These are phyloP conservation scores for Talinum fruticosum DNA, from an alignment of 148 eudicot species.

Conservation along the genomic window DNA sequence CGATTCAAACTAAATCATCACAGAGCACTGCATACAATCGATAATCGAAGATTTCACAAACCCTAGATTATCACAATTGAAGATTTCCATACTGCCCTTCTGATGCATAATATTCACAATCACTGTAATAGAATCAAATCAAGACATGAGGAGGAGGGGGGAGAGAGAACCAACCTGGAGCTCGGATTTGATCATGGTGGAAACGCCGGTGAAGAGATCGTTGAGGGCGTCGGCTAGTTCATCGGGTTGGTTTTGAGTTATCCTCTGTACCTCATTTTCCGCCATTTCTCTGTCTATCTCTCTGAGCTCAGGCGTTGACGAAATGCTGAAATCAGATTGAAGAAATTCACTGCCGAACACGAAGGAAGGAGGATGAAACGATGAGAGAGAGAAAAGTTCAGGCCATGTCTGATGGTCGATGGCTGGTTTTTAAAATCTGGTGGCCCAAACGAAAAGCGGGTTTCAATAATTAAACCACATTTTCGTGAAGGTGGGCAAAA, in stretches of 20 bases:
- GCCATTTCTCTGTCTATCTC: slow-evolving; percentile 17
- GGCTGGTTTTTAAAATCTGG: neutral
- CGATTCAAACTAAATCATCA: neutral
- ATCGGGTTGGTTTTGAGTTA: slow-evolving; percentile 29
- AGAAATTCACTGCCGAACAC: neutral
- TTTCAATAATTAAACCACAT: too few relatives aligned
- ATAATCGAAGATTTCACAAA: slow-evolving; percentile 1
- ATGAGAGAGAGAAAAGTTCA: neutral
- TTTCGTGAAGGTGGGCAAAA: too few relatives aligned
- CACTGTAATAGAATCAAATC: neutral
- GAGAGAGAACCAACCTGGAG: slow-evolving; percentile 53
- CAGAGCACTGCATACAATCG: neutral
- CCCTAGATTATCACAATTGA: neutral
- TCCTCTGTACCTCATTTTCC: slow-evolving; percentile 13
- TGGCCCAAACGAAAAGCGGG: neutral
- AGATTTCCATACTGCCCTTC: neutral
- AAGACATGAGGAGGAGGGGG: neutral
- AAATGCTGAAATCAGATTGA: neutral
- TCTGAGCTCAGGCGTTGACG: neutral
- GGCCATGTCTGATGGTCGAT: neutral
- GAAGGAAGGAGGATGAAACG: neutral
- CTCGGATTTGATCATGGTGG: slow-evolving; percentile 73
- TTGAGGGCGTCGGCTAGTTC: slow-evolving; percentile 59
- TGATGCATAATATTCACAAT: neutral
- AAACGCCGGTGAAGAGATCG: slow-evolving; percentile 71